Conservation (phyloP, 305 asterid genomes). For the Plantago coronopus region DNA sequence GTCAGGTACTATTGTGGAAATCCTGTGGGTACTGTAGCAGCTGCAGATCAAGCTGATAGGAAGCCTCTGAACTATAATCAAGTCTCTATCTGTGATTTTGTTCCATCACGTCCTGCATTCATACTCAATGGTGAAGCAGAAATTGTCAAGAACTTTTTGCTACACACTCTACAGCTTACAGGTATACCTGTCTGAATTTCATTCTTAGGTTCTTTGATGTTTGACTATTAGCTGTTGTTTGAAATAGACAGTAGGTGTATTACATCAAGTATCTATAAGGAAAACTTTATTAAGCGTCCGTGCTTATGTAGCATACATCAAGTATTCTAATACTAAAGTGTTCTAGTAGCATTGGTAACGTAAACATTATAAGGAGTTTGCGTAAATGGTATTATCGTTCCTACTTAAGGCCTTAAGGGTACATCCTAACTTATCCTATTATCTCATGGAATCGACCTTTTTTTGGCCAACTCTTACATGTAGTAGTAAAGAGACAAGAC, state of each 20-base stretch:
- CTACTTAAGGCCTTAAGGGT: no score
- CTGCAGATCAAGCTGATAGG: constrained; percentile 62
- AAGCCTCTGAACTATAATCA: constrained; percentile 67
- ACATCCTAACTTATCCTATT: no score
- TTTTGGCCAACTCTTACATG: no score
- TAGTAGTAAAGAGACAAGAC: no score
- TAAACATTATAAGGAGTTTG: no score
- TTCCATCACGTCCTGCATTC: constrained; percentile 80
- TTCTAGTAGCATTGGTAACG: no score
- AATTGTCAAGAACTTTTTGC: constrained; percentile 69
- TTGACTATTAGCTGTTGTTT: not conserved
- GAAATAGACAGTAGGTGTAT: not conserved
- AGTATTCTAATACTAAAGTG: no score
- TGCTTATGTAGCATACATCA: no score
- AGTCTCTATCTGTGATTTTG: constrained; percentile 75
- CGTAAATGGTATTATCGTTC: no score
- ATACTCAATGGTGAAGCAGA: constrained; percentile 74
- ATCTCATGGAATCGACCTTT: no score
- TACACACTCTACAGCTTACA: constrained; percentile 75
- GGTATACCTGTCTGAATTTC: constrained; percentile 30
- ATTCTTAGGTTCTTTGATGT: not conserved
- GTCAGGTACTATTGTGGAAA: constrained; percentile 63
- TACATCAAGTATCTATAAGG: no score
- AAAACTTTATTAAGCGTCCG: no score
- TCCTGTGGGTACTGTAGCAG: constrained; percentile 75